A percentile compares a stretch with the other conserved stretches of the same genome.
phyloP scores from a whole-genome alignment of 1,139 yeast species.

The Kodamaea sp. region DNA sequence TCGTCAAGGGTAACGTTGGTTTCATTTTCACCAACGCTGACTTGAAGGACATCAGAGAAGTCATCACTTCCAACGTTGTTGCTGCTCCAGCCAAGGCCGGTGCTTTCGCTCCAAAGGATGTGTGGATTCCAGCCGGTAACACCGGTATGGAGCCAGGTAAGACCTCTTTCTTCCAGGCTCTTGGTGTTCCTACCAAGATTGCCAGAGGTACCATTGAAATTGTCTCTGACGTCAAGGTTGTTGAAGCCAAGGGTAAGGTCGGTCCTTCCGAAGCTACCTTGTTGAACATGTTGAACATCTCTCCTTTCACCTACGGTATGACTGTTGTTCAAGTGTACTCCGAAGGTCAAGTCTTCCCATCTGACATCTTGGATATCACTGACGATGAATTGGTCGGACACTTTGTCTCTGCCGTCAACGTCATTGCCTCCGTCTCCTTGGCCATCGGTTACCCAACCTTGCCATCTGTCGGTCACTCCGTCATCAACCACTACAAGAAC shows the following conservation, averaged over 20 bases:
- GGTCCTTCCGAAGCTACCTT: conserved; percentile 99
- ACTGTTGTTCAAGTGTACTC: conserved; percentile 95
- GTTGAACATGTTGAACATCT: conserved; percentile 99
- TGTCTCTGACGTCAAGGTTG: conserved; percentile 95
- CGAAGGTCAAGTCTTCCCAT: conserved; percentile 97
- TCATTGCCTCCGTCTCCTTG: conserved; percentile 94
- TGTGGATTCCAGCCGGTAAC: conserved; percentile 98
- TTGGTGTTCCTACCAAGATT: conserved; percentile 99
- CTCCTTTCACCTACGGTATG: conserved; percentile 99
- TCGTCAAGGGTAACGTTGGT: conserved; percentile 97
- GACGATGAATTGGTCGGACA: conserved; percentile 93
- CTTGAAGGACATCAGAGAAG: conserved; percentile 89
- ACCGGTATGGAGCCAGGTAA: conserved; percentile 99
- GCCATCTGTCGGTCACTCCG: conserved; percentile 99
- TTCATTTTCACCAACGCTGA: conserved; percentile 98
- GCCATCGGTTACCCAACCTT: conserved; percentile 99
- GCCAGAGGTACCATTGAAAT: conserved; percentile 99
- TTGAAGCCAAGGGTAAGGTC: conserved; percentile 79
- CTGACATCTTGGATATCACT: conserved; percentile 95
- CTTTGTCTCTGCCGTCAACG: conserved; percentile 89
- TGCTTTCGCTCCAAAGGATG: conserved; percentile 98
- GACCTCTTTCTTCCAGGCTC: conserved; percentile 99
- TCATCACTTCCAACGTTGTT: conserved; percentile 86
- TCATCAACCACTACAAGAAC: conserved; percentile 99
- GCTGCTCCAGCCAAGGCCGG: conserved; percentile 99